Evolutionary conservation across 2,329 filamentous ascomycete species (phyloP), one percentile per base, ranked within the genome.

Genomic region (Akanthomyces muscarius): DNA sequence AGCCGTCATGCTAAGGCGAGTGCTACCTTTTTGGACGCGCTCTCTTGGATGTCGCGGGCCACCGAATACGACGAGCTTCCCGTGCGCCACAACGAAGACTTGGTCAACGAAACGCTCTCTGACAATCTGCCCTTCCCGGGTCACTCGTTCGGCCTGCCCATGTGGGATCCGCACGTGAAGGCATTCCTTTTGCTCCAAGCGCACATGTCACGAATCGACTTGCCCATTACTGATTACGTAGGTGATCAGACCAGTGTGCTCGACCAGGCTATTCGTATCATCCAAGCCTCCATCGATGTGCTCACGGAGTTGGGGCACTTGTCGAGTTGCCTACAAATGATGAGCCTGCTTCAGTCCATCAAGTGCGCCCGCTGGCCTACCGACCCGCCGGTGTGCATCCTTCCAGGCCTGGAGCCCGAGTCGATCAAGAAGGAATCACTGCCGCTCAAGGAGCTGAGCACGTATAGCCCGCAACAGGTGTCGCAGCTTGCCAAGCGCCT

Each of bases 151-250:
- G 88, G 87, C 11, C 79, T 97, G 47, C 94, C 94, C 1, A 90
- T 99, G 88, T 99, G 95, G 95, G 95, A 99, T 78, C 95, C 95
- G 0, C 95, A 99, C 72, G 92, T 98, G 72, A 99, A 99, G 75
- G 88, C 95, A 0, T 98, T 97, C 78, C 79, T 99, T 44, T 83
- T 99, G 1, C 83, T 99, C 0, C 96, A 99, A 76, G 92, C 95
- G 0, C 92, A 97, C 76, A 96, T 99, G 86, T 92, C 90, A 23
- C 89, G 94, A 63, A 89, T 98, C 68, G 88, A 94, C 61, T 86
- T 99, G 4, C 96, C 96, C 4, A 97, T 99, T 63, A 89, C 91
- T 0, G 95, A 99, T 81, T 99, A 99, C 72, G 92, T 99, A 3
- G 95, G 95, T 69, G 95, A 99, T 75, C 91, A 96, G 76, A 89